Evolutionary conservation across 441 rosid genomes (phyloP), one percentile per base, ranked within the genome.

Genomic region (Croton setiger): DNA sequence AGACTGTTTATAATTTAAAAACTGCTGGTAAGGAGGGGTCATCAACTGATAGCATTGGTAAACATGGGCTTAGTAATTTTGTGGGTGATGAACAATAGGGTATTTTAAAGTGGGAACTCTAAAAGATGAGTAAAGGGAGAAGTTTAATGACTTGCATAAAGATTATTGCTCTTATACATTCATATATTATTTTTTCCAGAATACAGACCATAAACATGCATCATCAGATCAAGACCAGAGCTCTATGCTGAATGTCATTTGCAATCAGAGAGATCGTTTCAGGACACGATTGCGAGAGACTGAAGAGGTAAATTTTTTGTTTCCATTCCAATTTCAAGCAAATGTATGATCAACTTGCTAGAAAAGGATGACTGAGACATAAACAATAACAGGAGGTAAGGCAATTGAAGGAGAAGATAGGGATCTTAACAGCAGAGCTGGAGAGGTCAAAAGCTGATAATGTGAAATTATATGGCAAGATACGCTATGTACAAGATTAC

Each of bases 241-340:
- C 78, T 96, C 97, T 67, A 93, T 96, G 98, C 96, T 96, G 35
- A 93, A 96, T 83, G 98, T 96, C 74, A 96, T 93, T 71, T 91
- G 96, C 85, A 93, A 88, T 78, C 97, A 96, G 75, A 88, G 97
- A 71, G 98, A 96, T 75, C 89, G 98, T 58, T 93, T 91, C 83
- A 86, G 98, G 66, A 80, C 86, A 63, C 89, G 97, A 41, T 78
- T 96, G 74, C 86, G 84, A 27, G 98, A 93, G 80, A 87, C 97
- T 18, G 99, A 96, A 85, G 98, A 96, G 90, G 99, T 91, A 66
- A 67, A 77, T 15, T 59, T 27, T 44, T 75, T 49, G 47, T 57
- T 27, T 60, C 31, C 31, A 27, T 41, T 49, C 14, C 44, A 54
- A 58, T 41, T 63, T 35, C 58, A 41, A 52, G 44, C 36, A 1